Evolutionary conservation across 352 stramenopile species (phyloP), one percentile per base, ranked within the genome.

Genomic region (Phytophthora kernoviae): DNA sequence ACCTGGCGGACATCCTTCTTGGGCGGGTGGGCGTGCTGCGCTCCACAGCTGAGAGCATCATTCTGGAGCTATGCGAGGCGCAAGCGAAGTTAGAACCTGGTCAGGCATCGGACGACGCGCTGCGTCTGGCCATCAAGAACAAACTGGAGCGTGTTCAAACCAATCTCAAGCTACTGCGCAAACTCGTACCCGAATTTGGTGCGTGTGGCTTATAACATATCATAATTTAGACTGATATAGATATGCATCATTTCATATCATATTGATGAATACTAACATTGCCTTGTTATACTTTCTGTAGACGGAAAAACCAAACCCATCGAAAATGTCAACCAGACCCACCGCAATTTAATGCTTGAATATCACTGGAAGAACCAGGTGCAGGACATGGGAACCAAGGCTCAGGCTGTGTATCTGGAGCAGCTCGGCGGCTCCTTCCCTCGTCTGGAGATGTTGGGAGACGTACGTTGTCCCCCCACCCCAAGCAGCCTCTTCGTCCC

Each of bases 281-380:
- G 9, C 4, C 17, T 24, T 51, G 11, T 18, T 48, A 37, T 36
- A 14, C n/a, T 43, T 30, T 20, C 4, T 39, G 17, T 47, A 93
- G 85, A 94, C 33, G 84, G 80, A 54, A 94, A 94, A 70, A 94
- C 86, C 2, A 95, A 95, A 48, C 82, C 84, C 32, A 93, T 93
- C 36, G 86, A 95, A 55, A 84, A 78, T 34, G 84, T 95, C 30
- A 88, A 78, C 39, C 86, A 93, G 66, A 85, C 86, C n/a, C 86
- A 95, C 58, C 82, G 82, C 47, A 95, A 95, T 60, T 75, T 95
- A 51, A 89, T 93, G 82, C 79, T 95, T 18, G 86, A 95, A 77
- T 95, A 93, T 43, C 84, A 95, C 58, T 95, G 86, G 86, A 95
- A 95, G 60, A 92, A 90, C 61, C 84, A 92, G 43, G 86, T 95